Evolutionary conservation across 441 rosid genomes (phyloP), one percentile per base, ranked within the genome.

Genomic region (Corymbia citriodora): DNA sequence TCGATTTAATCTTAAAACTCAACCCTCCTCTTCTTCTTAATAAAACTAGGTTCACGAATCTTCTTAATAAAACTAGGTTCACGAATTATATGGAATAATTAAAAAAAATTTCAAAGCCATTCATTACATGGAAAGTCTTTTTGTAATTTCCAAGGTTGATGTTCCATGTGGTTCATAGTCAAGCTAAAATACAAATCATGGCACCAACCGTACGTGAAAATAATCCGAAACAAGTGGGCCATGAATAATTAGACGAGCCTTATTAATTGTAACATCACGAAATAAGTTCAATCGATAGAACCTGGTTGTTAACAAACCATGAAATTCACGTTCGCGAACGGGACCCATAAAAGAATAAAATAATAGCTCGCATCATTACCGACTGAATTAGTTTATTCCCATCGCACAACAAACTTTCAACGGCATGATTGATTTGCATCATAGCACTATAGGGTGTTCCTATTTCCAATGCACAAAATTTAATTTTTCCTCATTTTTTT

Each of bases 81-180:
- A 10, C n/a, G n/a, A 0, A 36, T 0, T 16, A 72, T 11, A 1
- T 36, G 8, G 4, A 72, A 17, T 8, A 19, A 36, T 10, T 14
- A 72, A 72, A 27, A 19, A 36, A 72, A 19, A 8, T 3, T 19
- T 10, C 7, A 1, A 7, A 72, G 36, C 4, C 15, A 19, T 21
- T 17, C 25, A 10, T 33, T 33, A 9, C 27, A 0, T 10, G 13
- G 13, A 3, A 33, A 70, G 8, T 70, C 45, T 33, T 70, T 36
- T 33, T 16, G 25, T 5, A 19, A 72, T 72, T 10, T 19, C 45
- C 6, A 72, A 36, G 25, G 49, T 72, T 6, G 15, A 72, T 25
- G 49, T 10, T 36, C 27, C 23, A 36, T 19, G 49, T 11, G 27
- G 36, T 72, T 72, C 82, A 36, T 25, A 3, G 45, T 72, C 16